Evolutionary conservation across 208 protist genomes (phyloP).

Genomic region (Crithidia expoeki): DNA sequence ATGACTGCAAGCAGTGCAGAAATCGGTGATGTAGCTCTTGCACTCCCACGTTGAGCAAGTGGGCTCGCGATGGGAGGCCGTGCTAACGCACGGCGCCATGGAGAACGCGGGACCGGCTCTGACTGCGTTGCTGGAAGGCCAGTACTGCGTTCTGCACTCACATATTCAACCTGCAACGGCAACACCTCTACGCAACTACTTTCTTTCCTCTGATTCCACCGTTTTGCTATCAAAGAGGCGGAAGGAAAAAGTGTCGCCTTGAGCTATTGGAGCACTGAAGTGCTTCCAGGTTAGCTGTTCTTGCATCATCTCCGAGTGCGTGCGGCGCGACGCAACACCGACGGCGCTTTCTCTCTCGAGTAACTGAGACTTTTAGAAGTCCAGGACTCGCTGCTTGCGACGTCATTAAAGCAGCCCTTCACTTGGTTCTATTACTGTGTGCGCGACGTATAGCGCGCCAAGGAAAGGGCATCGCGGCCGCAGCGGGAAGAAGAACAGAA

Average conservation of each 20-base stretch:
- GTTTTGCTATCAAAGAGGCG: too few species aligned
- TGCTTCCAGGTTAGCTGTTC: too few species aligned
- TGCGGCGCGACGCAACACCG: neutral
- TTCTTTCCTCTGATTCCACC: too few species aligned
- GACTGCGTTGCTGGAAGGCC: neutral
- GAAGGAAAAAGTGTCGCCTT: too few species aligned
- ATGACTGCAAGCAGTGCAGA: neutral
- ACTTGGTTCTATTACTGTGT: conserved; percentile 7
- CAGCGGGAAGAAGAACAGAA: neutral
- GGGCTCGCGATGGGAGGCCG: conserved; percentile 7
- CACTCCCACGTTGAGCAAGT: neutral
- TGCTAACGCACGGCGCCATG: conserved; percentile 6
- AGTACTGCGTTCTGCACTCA: neutral
- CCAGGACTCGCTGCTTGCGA: conserved; percentile 1
- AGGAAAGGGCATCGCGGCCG: neutral
- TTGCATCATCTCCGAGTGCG: neutral
- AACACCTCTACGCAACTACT: neutral
- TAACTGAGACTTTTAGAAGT: neutral
- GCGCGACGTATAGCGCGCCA: neutral
- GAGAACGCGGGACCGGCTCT: neutral
- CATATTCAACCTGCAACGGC: neutral
- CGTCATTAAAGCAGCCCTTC: neutral
- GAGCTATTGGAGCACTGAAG: too few species aligned
- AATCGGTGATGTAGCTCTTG: too few species aligned
- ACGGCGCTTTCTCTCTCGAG: neutral